Base-by-base conservation (phyloP, 768 basidiomycete genomes). In the Mycena kentingensis region DNA sequence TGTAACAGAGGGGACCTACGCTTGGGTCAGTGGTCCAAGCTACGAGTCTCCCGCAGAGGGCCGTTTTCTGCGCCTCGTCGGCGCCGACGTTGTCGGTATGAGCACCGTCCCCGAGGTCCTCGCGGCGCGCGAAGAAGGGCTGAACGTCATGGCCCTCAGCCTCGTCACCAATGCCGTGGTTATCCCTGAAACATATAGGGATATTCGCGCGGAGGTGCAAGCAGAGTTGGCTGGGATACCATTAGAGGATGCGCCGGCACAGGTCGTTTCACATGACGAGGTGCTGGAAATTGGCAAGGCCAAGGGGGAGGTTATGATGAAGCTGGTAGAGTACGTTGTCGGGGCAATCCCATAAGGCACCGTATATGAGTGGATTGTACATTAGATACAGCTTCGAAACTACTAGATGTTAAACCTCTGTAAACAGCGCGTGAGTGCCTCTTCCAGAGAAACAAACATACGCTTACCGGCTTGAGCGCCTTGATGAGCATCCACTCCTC, bases 401-500 rank as follows among this genome's bases (percentile, higher is more conserved):
- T 27, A 57, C 36, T 48, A 53, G 18, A 60, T 55, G 24, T 50
- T 49, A 43, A 60, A 60, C 22, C 53, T 49, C 58, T 60, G 38
- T 10, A 35, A n/a, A 45, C 8, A 2, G 29, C 10, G 31, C n/a
- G 11, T 22, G 13, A 10, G 36, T n/a, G 2, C 21, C 22, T 27
- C 10, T 7, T 32, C 13, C 15, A 47, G 22, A 42, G 31, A 16
- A 22, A 41, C 12, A 44, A 34, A 28, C 25, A 35, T 10, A 31
- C 34, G 72, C 85, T 58, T 67, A 90, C 91, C 27, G 81, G 78
- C 68, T 97, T 96, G 63, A 97, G 74, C 24, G 80, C 84, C 69
- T 87, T 92, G 69, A 98, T 96, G 53, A 98, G 82, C 6, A 87
- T 72, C 95, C 95, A 98, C 63, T 98, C 96, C 53, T 96, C 91